These are phyloP conservation scores for Colletotrichum sublineola DNA, from an alignment of 2,329 filamentous ascomycete genomes.

Conservation along the genomic window DNA sequence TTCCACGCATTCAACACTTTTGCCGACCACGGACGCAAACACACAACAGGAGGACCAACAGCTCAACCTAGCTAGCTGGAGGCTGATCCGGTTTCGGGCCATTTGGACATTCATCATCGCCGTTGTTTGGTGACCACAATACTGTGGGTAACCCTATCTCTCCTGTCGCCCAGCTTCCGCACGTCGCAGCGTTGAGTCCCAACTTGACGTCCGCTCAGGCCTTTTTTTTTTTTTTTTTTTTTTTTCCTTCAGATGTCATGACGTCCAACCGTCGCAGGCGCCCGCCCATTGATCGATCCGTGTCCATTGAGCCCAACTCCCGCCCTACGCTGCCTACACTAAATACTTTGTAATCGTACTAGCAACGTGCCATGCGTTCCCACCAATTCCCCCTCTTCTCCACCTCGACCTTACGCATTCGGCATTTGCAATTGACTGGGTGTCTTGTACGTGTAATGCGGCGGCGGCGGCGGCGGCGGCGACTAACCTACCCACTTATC, in stretches of 20 bases:
- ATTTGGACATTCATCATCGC: conserved; percentile 2
- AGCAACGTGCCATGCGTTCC: conserved; percentile 12
- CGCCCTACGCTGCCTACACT: not conserved
- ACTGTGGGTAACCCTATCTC: not conserved
- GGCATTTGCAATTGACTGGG: not conserved
- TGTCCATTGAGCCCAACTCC: conserved; percentile 20
- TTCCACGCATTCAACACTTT: conserved; percentile 33
- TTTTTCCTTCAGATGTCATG: not conserved
- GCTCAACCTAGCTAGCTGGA: conserved; percentile 14
- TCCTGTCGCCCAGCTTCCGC: conserved; percentile 6
- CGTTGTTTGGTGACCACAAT: conserved; percentile 6
- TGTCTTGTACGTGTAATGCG: not conserved
- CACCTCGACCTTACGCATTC: conserved; percentile 1
- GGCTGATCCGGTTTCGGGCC: conserved; percentile 9
- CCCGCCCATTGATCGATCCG: conserved; percentile 14
- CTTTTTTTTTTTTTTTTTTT: not conserved
- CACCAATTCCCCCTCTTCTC: not conserved
- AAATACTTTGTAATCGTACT: not conserved
- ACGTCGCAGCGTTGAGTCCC: conserved; percentile 4
- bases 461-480: conserved; percentile 17
- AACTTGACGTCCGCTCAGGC: not conserved
- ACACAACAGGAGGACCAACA: not conserved
- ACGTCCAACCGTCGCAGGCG: not conserved
- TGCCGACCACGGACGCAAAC: conserved; percentile 7
- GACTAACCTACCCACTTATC: conserved; percentile 9